Evolutionary conservation across 108 stramenopile species (phyloP).

Genomic region (Chaetoceros muelleri): DNA sequence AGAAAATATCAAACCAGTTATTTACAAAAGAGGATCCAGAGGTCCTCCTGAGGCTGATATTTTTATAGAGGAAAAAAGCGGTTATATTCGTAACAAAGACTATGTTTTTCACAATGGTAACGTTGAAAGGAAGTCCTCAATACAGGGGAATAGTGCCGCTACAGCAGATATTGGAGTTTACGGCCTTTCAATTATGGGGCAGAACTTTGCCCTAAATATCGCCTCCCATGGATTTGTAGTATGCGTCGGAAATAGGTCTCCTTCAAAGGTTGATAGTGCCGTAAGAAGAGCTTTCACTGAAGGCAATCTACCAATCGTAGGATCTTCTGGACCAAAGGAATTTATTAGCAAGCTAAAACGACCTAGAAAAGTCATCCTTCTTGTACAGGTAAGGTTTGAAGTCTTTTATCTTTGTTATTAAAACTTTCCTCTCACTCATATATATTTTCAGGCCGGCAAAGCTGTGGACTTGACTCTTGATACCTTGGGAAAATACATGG

Average conservation of each 20-base stretch:
- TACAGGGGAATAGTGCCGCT: neutral
- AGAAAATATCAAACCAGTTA: conserved; percentile 54
- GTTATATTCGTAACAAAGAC: conserved; percentile 52
- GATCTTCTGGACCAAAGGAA: conserved; percentile 35
- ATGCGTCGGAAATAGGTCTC: conserved; percentile 53
- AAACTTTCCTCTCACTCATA: no score
- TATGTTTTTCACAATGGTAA: conserved; percentile 45
- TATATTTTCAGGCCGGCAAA: conserved; percentile 23
- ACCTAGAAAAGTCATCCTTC: conserved; percentile 59
- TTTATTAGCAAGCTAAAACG: conserved; percentile 33
- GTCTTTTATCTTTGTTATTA: conserved; percentile 53
- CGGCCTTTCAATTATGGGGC: conserved; percentile 76
- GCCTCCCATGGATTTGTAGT: conserved; percentile 47
- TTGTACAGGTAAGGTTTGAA: no score
- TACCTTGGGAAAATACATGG: conserved; percentile 50
- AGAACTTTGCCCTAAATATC: conserved; percentile 76
- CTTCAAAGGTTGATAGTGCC: conserved; percentile 44
- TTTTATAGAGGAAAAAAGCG: conserved; percentile 41
- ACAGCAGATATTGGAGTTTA: conserved; percentile 40
- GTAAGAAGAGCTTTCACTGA: conserved; percentile 51
- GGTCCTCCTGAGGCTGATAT: conserved; percentile 80
- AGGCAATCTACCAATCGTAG: conserved; percentile 45
- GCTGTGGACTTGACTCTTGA: conserved; percentile 43
- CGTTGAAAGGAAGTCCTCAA: conserved; percentile 13
- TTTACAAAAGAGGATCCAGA: conserved; percentile 74